Base-by-base conservation (phyloP, 139 green algal genomes). In the Ettlia oleoabundans region DNA sequence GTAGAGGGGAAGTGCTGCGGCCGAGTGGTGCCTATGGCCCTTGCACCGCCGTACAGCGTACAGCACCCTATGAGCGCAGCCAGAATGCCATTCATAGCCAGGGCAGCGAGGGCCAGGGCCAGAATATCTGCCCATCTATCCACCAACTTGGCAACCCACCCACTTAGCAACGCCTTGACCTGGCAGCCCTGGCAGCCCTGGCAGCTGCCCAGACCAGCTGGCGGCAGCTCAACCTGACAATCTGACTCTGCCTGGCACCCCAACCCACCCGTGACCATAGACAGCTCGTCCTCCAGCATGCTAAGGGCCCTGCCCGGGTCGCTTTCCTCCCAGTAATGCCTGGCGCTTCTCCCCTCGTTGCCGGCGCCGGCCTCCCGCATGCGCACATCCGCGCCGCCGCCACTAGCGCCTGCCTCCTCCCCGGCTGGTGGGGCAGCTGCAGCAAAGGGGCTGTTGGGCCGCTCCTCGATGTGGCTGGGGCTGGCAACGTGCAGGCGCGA, bases 251-350 rank as follows among this genome's bases (percentile, higher is more conserved):
- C 4, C 1, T 4, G 8, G 18, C 4, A 1, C 21, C 13, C 22
- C 13, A 13, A 32, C 73, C n/a, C 35, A 69, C 73, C 65, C 19
- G 78, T 70, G 32, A 83, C 62, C n/a, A 24, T 15, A 13, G 67
- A 43, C 71, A 91, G 70, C 83, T 90, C 84, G 18, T 79, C 82
- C 43, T 93, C 89, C 35, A 93, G 83, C 82, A 92, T 72, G 7
- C 71, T 83, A 67, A 93, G 86, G 7, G 88, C 89, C 64, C 63
- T 82, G 58, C 61, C 21, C 0, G 74, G 64, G 6, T 82, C 62
- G 13, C 41, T 3, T 40, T 82, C 75, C 30, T 80, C 73, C 73
- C 73, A 80, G 21, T 80, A 80, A 3, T 37, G 18, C 5, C 42
- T 10, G 73, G 40, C 42, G 22, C 81, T 18, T 52, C 63, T 6